Conservation (phyloP, 2,329 filamentous ascomycete genomes). For the Lecanicillium sp. region DNA sequence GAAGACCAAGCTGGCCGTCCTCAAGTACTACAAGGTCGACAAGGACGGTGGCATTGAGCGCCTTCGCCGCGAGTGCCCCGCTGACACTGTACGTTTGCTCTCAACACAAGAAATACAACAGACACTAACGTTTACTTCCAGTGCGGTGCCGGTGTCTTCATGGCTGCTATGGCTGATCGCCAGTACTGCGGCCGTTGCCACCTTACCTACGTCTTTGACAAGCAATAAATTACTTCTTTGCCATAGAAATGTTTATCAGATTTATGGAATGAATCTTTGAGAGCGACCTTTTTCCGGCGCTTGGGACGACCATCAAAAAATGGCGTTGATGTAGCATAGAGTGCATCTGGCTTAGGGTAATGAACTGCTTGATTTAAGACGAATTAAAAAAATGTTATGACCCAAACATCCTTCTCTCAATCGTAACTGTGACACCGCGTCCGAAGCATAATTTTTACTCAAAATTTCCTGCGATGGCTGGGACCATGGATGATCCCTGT, state of each 20-base stretch:
- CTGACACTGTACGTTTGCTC: slow-evolving; percentile 64
- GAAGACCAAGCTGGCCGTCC: slow-evolving; percentile 99
- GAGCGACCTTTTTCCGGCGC: slow-evolving; percentile 13
- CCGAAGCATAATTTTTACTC: too few species aligned
- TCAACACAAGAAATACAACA: neutral
- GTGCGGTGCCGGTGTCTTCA: slow-evolving; percentile 99
- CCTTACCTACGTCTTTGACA: slow-evolving; percentile 68
- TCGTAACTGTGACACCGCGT: too few species aligned
- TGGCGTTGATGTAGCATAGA: slow-evolving; percentile 40
- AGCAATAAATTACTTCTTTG: slow-evolving; percentile 42
- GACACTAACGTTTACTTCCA: slow-evolving; percentile 28
- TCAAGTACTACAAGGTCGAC: slow-evolving; percentile 99
- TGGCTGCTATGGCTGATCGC: slow-evolving; percentile 99
- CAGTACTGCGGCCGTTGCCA: slow-evolving; percentile 86
- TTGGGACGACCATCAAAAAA: slow-evolving; percentile 24
- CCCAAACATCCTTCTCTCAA: slow-evolving; percentile 17
- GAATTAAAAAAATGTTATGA: slow-evolving; percentile 5
- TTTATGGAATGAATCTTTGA: slow-evolving; percentile 15
- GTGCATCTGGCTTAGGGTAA: slow-evolving; percentile 35
- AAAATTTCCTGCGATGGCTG: too few species aligned
- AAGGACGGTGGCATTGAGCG: slow-evolving; percentile 99
- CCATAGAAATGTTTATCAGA: slow-evolving; percentile 10
- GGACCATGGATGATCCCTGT: too few species aligned
- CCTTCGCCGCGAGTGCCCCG: slow-evolving; percentile 94
- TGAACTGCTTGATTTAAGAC: slow-evolving; percentile 31